Base-by-base conservation (phyloP, 2,329 filamentous ascomycete species). In the Colletotrichum chlorophyti region DNA sequence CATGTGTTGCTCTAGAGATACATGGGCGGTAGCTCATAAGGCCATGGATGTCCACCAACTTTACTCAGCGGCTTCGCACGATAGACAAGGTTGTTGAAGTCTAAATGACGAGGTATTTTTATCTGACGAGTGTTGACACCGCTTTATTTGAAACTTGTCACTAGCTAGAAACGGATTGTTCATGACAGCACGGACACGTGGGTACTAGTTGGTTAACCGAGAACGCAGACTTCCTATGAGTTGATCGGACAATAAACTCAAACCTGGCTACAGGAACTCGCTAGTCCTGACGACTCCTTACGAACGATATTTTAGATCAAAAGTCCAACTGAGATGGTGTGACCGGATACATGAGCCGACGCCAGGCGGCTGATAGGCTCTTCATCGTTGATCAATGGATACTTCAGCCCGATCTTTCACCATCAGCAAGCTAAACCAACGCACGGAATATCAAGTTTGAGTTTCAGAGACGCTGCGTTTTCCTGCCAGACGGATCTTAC, bases 281-380 rank as follows among this genome's bases (percentile, higher is more conserved):
- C 34, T 21, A 23, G 24, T 23, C 15, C 38, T 27, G 21, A 15
- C 34, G 24, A 27, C 23, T 50, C 15, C 35, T 34, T 49, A 17
- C 34, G 11, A 24, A n/a, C n/a, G n/a, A n/a, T n/a, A n/a, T n/a
- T n/a, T n/a, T n/a, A n/a, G n/a, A n/a, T n/a, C n/a, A n/a, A n/a
- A n/a, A 15, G 34, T 17, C 12, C 12, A 23, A 12, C 7, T 4
- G 24, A 42, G 48, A 23, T 58, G 54, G 42, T 55, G 43, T 59
- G 55, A 23, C 43, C 43, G 43, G 55, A 43, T 40, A 46, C 41
- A 15, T n/a, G 35, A 47, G 42, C 54, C 42, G 42, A 34, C 19
- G 14, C 42, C 19, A 31, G 41, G 27, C 26, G 24, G 50, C 43
- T 38, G 27, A 43, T 43, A 29, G 19, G 24, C 26, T 49, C 21